Evolutionary conservation across 768 basidiomycete species (phyloP).

Genomic region (Macrolepiota dolichaula): DNA sequence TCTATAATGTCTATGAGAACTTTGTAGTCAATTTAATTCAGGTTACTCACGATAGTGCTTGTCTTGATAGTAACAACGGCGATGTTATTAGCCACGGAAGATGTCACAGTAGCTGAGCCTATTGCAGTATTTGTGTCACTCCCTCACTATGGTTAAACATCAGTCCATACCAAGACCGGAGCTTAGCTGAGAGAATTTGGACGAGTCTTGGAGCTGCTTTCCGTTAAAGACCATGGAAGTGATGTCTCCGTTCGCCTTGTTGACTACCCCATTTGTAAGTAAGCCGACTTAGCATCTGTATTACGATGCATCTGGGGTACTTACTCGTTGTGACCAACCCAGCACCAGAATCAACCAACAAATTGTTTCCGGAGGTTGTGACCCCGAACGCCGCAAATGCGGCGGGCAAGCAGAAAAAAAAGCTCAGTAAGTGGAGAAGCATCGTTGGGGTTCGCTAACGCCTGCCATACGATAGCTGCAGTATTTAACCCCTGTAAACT

Average conservation of each 20-base stretch:
- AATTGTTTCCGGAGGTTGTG: conserved; percentile 35
- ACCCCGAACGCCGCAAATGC: conserved; percentile 45
- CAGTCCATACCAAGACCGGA: conserved; percentile 36
- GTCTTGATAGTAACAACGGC: conserved; percentile 40
- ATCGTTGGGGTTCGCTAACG: neutral
- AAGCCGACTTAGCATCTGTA: neutral
- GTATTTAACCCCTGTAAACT: neutral
- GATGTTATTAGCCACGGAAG: conserved; percentile 36
- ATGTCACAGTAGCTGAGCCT: conserved; percentile 40
- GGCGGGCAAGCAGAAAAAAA: conserved; percentile 23
- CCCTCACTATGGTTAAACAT: neutral
- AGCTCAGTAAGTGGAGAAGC: conserved; percentile 19
- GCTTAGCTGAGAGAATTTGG: conserved; percentile 43
- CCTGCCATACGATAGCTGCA: neutral
- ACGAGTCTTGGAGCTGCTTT: conserved; percentile 40
- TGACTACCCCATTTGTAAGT: conserved; percentile 24
- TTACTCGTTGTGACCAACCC: conserved; percentile 41
- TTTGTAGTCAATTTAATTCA: neutral
- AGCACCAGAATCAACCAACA: conserved; percentile 42
- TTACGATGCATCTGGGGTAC: conserved; percentile 11
- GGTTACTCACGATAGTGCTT: conserved; percentile 35
- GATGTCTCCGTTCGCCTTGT: conserved; percentile 41
- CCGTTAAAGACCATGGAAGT: conserved; percentile 44
- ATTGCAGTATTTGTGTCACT: neutral
- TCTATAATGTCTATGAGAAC: conserved; percentile 21